Evolutionary conservation across 1,284 basidiomycete genomes (phyloP), one percentile per base, ranked within the genome.

Genomic region (Amylostereum areolatum): DNA sequence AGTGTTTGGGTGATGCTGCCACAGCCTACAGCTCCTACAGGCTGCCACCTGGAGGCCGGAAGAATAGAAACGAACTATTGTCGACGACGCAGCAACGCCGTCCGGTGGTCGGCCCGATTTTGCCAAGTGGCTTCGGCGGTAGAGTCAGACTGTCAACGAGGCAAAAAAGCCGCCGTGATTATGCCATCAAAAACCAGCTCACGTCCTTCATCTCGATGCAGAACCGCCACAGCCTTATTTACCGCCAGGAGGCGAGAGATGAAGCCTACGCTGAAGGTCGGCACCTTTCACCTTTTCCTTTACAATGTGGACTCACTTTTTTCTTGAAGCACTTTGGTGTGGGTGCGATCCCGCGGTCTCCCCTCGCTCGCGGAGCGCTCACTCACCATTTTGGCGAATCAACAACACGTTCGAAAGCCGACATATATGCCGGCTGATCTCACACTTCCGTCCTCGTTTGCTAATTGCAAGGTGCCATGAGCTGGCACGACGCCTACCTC

Each of bases 221-320:
- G 40, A 49, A 52, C 45, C 51, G 50, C 29, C 44, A 47, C 37
- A 49, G 43, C 29, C 47, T 52, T 10, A 46, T 67, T 8, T 78
- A 78, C 53, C 66, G 75, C 47, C 74, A 78, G 56, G 73, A 75
- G 53, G 74, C 61, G 73, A 10, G 74, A 77, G 62, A 75, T 77
- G 73, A 67, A 72, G 50, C 74, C 75, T 1, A 62, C 60, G 0
- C 55, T 66, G 5, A 61, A 64, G 33, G 33, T 35, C 8, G 33
- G 8, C n/a, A 8, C 33, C 33, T 12, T 12, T 12, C 37, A 8
- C 33, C 33, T 35, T n/a, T 8, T 8, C 33, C 8, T 35, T 35
- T 30, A n/a, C 18, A 35, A 35, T n/a, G 33, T 8, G 33, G 33
- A 8, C n/a, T 35, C 33, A n/a, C 33, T 35, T n/a, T 8, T 35